A percentile compares a stretch with the other conserved stretches of the same genome.
These are phyloP conservation scores for Petunia secreta DNA, from an alignment of 257 asterid genomes.

Conservation along the genomic window DNA sequence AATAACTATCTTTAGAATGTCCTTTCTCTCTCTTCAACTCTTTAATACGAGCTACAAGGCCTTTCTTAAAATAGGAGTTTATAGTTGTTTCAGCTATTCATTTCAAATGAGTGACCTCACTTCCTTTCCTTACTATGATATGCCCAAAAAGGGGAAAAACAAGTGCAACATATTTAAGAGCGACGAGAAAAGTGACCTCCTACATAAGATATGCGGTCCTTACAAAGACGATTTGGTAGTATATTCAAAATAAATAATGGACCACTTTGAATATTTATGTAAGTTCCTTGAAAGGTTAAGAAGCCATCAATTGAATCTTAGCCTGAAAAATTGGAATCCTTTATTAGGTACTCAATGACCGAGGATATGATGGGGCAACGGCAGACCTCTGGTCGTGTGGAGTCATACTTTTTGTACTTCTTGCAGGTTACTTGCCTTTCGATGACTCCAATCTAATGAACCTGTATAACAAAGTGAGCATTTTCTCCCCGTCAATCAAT, in stretches of 20 bases:
- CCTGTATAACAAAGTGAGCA: conserved; percentile 79
- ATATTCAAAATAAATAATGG: background rate
- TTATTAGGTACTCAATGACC: conserved; percentile 78
- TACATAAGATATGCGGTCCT: background rate
- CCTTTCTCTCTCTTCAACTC: background rate
- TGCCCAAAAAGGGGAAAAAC: background rate
- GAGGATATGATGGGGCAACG: conserved; percentile 82
- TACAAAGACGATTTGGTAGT: background rate
- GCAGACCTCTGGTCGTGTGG: conserved; percentile 99
- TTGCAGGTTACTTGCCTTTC: conserved; percentile 96
- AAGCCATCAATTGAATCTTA: background rate
- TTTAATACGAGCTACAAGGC: background rate
- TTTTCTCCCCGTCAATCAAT: conserved; percentile 23
- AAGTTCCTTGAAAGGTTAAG: fast-evolving
- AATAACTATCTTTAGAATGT: background rate
- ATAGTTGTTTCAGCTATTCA: background rate
- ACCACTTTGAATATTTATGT: background rate
- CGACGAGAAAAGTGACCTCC: background rate
- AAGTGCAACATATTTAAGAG: background rate
- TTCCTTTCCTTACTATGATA: background rate
- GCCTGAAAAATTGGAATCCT: background rate
- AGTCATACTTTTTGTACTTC: conserved; percentile 87
- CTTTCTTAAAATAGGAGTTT: background rate
- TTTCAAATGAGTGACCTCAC: conserved; percentile 2
- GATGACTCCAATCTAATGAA: conserved; percentile 82